Percentiles rank a stretch among this genome's conserved stretches.
phyloP scores from a whole-genome alignment of 129 eudicot species.

The Artemisia annua region DNA sequence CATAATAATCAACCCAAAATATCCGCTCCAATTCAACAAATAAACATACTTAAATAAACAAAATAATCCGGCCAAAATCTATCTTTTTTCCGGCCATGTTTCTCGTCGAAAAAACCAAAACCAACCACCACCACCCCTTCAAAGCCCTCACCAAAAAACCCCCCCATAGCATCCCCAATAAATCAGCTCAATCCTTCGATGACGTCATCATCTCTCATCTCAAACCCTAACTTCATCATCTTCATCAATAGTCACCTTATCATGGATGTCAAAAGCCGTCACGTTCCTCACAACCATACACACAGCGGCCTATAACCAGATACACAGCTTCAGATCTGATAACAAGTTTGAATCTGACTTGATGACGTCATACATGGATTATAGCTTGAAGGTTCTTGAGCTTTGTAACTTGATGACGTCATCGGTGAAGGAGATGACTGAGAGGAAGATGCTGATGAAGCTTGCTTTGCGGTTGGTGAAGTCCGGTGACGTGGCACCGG shows the following conservation, averaged over 20 bases:
- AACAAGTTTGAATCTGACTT: constrained; percentile 15
- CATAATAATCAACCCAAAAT: not conserved
- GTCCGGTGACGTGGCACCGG: constrained; percentile 22
- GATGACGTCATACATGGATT: constrained; percentile 38
- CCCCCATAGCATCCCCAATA: not conserved
- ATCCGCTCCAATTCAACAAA: not conserved
- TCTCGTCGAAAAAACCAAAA: constrained; percentile 41
- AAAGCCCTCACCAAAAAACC: constrained; percentile 32
- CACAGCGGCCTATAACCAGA: constrained; percentile 35
- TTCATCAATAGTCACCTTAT: constrained; percentile 31
- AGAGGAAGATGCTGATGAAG: constrained; percentile 42
- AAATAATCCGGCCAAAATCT: constrained; percentile 1
- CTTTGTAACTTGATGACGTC: constrained; percentile 37
- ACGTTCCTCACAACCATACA: constrained; percentile 34
- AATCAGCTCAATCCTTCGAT: constrained; percentile 34
- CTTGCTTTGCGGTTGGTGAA: constrained; percentile 35
- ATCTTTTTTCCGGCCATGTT: constrained; percentile 37
- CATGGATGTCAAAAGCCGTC: constrained; percentile 44
- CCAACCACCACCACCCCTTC: constrained; percentile 34
- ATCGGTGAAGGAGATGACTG: constrained; percentile 32
- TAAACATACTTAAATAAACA: not conserved
- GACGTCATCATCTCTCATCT: constrained; percentile 38
- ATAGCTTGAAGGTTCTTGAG: constrained; percentile 42
- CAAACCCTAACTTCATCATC: constrained; percentile 29
- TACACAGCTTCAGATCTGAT: constrained; percentile 30